Percentiles rank a stretch among this genome's conserved stretches.
Conservation (phyloP, 129 eudicot species). For the Erigeron canadensis region DNA sequence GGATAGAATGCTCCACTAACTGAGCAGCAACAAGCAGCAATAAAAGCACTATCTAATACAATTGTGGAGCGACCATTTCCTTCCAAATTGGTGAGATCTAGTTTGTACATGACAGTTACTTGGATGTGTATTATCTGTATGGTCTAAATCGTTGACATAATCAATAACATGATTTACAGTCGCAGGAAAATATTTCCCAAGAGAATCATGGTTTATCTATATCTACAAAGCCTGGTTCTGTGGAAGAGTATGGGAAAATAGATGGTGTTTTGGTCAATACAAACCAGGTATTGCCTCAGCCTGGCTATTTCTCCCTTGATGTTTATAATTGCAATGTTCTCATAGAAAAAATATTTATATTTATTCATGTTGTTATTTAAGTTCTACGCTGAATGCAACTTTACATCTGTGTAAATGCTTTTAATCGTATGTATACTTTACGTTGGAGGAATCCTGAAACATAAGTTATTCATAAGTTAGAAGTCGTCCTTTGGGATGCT, state of each 20-base stretch:
- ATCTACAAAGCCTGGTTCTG: slow-evolving; percentile 56
- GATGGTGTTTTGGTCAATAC: slow-evolving; percentile 82
- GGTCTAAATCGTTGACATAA: not conserved
- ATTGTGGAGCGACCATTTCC: slow-evolving; percentile 94
- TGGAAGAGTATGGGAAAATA: slow-evolving; percentile 66
- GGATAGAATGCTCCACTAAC: slow-evolving; percentile 90
- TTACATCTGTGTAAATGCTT: not conserved
- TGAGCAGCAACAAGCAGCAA: slow-evolving; percentile 95
- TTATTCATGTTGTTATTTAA: slow-evolving; percentile 3
- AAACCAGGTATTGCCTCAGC: slow-evolving; percentile 54
- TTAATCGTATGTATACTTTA: slow-evolving; percentile 3
- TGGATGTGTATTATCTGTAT: slow-evolving; percentile 1
- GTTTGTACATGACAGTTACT: slow-evolving; percentile 9
- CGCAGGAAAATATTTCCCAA: slow-evolving; percentile 47
- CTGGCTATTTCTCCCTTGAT: slow-evolving; percentile 14
- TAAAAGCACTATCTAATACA: slow-evolving; percentile 84
- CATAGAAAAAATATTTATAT: slow-evolving; percentile 6
- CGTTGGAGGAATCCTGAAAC: too few species aligned
- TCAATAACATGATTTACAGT: slow-evolving; percentile 28
- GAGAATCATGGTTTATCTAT: slow-evolving; percentile 58
- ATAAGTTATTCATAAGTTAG: too few species aligned
- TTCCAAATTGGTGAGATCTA: slow-evolving; percentile 55
- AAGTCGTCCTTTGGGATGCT: too few species aligned
- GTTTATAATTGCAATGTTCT: slow-evolving; percentile 12
- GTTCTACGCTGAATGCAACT: not conserved